Evolutionary conservation across 495 filamentous ascomycete genomes (phyloP).

Genomic region (Talaromyces borbonicus): DNA sequence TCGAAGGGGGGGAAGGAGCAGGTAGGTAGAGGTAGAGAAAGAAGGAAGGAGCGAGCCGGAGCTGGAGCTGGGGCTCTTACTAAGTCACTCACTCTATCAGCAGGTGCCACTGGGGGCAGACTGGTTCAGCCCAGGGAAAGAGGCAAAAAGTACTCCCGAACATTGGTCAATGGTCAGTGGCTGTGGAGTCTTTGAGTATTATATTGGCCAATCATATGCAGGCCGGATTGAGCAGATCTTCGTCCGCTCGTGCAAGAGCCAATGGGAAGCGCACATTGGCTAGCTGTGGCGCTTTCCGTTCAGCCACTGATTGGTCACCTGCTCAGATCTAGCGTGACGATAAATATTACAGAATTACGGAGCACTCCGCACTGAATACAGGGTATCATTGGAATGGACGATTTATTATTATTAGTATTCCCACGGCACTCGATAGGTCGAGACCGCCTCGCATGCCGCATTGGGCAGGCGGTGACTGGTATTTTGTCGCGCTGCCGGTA

Average conservation of each 20-base stretch:
- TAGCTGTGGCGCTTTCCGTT: neutral
- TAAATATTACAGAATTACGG: too few species aligned
- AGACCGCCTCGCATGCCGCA: conserved; percentile 3
- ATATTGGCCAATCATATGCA: neutral
- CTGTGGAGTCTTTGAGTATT: neutral
- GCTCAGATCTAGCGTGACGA: too few species aligned
- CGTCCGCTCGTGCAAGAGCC: neutral
- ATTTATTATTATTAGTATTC: too few species aligned
- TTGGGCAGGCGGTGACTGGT: conserved; percentile 4
- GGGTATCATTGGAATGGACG: too few species aligned
- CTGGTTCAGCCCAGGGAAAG: conserved; percentile 14
- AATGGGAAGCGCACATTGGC: neutral
- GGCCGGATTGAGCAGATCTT: neutral
- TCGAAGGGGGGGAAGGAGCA: conserved; percentile 7
- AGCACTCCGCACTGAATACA: neutral
- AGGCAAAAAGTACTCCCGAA: conserved; percentile 18
- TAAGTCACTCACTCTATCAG: too few species aligned
- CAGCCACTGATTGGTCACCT: too few species aligned
- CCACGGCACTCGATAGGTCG: neutral
- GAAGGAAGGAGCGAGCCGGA: neutral
- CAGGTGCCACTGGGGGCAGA: neutral
- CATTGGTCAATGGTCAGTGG: neutral
- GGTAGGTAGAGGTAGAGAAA: neutral
- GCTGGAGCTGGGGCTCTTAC: too few species aligned
- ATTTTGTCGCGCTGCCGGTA: too few species aligned